Evolutionary conservation across 371 early-diverging fungal genomes (phyloP).

Genomic region (Rhizopus sp.): DNA sequence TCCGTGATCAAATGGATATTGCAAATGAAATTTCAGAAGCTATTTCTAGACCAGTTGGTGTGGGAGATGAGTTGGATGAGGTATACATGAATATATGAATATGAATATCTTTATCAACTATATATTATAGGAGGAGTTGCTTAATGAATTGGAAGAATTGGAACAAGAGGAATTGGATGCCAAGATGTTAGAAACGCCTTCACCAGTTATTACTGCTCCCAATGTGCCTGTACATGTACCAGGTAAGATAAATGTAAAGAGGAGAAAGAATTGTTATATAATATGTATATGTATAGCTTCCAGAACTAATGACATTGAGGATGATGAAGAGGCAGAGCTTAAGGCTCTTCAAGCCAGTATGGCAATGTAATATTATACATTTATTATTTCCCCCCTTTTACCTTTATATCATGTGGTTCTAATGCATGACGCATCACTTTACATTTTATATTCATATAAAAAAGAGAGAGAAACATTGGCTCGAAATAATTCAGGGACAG

Average conservation of each 20-base stretch:
- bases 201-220: conserved; percentile 64
- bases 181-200: conserved; percentile 79
- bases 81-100: conserved; percentile 29
- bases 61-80: conserved; percentile 91
- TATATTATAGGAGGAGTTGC: conserved; percentile 76
- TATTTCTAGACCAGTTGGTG: conserved; percentile 85
- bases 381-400: neutral
- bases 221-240: conserved; percentile 66
- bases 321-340: conserved; percentile 90
- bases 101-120: neutral
- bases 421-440: neutral
- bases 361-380: conserved; percentile 47
- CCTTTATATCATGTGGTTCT: neutral
- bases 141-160: conserved; percentile 88
- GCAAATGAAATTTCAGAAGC: conserved; percentile 95
- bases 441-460: no score
- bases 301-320: conserved; percentile 51
- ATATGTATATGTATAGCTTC: conserved; percentile 4
- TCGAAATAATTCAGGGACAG: no score
- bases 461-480: no score
- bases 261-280: no score
- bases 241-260: conserved; percentile 46
- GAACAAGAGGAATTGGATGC: conserved; percentile 94
- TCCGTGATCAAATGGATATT: conserved; percentile 96
- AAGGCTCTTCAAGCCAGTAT: conserved; percentile 78